Conservation (phyloP, 2,329 filamentous ascomycete species). For the Colletotrichum coccodes region DNA sequence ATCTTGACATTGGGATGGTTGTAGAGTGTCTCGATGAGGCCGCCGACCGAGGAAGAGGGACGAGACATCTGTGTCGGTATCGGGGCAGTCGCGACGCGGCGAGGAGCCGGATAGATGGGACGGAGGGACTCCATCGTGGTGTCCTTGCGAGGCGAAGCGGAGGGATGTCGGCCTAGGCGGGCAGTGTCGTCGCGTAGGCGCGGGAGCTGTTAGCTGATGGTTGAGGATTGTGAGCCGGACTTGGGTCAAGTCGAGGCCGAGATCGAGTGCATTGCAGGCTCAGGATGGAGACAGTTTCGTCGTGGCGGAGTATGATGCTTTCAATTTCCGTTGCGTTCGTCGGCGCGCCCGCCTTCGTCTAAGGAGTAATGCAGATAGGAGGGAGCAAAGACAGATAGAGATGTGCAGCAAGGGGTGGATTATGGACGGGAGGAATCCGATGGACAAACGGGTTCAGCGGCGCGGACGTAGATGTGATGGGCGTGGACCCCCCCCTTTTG, state of each 20-base stretch:
- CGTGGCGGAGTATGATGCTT: neutral
- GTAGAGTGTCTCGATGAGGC: conserved; percentile 76
- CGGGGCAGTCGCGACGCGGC: conserved; percentile 52
- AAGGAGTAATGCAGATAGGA: neutral
- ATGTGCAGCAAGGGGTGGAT: neutral
- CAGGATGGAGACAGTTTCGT: neutral
- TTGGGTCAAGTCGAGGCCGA: conserved; percentile 28
- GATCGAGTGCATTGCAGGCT: conserved; percentile 20
- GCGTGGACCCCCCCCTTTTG: conserved; percentile 12
- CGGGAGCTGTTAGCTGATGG: conserved; percentile 4
- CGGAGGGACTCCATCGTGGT: conserved; percentile 32
- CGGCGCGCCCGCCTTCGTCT: conserved; percentile 3
- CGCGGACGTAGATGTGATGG: neutral
- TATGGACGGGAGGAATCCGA: conserved; percentile 24
- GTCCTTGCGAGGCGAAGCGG: conserved; percentile 2
- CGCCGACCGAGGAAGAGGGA: conserved; percentile 39
- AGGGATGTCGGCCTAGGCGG: neutral
- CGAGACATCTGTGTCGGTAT: conserved; percentile 37
- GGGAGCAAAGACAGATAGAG: neutral
- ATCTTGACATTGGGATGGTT: conserved; percentile 79
- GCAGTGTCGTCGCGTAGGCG: conserved; percentile 17
- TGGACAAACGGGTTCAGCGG: conserved; percentile 15
- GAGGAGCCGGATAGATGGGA: conserved; percentile 41
- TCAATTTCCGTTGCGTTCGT: conserved; percentile 24
- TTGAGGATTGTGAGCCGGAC: neutral